Percentiles rank a stretch among this genome's conserved stretches.
Conservation (phyloP, 2,329 filamentous ascomycete species). For the Botrytis squamosa region DNA sequence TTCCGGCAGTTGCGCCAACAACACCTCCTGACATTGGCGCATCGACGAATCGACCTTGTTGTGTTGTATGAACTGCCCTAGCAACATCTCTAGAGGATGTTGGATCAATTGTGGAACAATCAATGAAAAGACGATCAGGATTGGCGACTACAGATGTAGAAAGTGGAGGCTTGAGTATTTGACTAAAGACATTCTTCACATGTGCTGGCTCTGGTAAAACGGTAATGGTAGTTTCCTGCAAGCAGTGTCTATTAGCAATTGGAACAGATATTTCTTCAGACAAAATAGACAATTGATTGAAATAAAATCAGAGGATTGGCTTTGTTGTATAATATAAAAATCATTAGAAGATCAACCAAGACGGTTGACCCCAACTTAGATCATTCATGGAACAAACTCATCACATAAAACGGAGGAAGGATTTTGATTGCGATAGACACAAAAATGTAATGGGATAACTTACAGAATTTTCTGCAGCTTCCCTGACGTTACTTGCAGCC, state of each 20-base stretch:
- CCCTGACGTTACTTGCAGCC: conserved; percentile 55
- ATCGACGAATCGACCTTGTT: conserved; percentile 79
- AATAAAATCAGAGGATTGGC: conserved; percentile 37
- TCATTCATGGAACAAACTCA: conserved; percentile 38
- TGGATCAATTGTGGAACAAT: conserved; percentile 95
- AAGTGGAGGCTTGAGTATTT: conserved; percentile 65
- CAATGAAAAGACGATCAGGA: conserved; percentile 78
- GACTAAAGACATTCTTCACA: conserved; percentile 76
- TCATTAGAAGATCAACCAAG: conserved; percentile 35
- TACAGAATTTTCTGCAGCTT: conserved; percentile 67
- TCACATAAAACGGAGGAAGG: conserved; percentile 33
- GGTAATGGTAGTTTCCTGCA: conserved; percentile 80
- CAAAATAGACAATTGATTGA: conserved; percentile 1
- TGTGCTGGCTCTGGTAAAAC: conserved; percentile 87
- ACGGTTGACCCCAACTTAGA: conserved; percentile 38
- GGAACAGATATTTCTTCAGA: not conserved
- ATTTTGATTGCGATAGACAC: conserved; percentile 1
- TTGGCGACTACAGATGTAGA: conserved; percentile 47
- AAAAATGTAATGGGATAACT: conserved; percentile 36
- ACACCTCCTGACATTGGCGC: conserved; percentile 97
- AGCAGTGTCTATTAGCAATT: conserved; percentile 18
- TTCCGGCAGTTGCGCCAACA: conserved; percentile 82
- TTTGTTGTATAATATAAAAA: conserved; percentile 36
- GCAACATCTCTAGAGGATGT: conserved; percentile 78
- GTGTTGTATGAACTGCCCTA: conserved; percentile 61